A percentile compares a stretch with the other conserved stretches of the same genome.
These are phyloP conservation scores for Salix purpurea DNA, from an alignment of 345 rosid species.

Conservation along the genomic window DNA sequence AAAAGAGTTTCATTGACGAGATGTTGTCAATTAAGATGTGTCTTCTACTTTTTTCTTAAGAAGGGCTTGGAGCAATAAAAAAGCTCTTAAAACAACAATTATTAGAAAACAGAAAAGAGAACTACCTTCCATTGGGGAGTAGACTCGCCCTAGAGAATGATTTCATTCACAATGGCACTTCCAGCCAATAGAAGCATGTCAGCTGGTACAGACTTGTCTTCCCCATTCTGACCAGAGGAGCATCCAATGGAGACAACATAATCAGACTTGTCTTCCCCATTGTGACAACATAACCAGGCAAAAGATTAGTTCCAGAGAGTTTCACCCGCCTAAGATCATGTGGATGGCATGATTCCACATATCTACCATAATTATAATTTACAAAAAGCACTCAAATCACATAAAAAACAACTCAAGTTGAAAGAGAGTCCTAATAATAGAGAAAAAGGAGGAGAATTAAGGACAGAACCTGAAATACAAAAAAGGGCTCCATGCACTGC, in stretches of 20 bases:
- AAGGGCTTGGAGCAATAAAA: too few relatives aligned
- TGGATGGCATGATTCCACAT: conserved; percentile 13
- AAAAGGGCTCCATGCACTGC: conserved; percentile 96
- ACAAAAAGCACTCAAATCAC: conserved; percentile 1
- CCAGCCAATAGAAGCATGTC: conserved; percentile 98
- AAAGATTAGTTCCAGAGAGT: conserved; percentile 78
- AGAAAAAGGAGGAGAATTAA: background rate
- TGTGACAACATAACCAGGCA: conserved; percentile 89
- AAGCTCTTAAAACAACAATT: too few relatives aligned
- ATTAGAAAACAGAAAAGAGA: too few relatives aligned
- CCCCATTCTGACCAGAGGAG: too few relatives aligned
- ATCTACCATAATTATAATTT: background rate
- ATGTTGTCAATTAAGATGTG: too few relatives aligned
- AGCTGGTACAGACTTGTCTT: conserved; percentile 93
- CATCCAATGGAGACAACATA: too few relatives aligned
- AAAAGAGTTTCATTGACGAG: too few relatives aligned
- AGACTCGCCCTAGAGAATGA: conserved; percentile 99
- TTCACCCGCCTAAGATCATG: conserved; percentile 74
- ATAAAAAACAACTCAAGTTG: background rate
- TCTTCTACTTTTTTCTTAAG: too few relatives aligned
- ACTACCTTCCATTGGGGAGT: too few relatives aligned
- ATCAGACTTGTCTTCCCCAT: conserved; percentile 90
- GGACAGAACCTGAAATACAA: conserved; percentile 73
- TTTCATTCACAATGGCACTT: conserved; percentile 96
- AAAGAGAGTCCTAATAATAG: background rate